phyloP scores from a whole-genome alignment of 2,329 filamentous ascomycete species.

The Stemphylium lycopersici region DNA sequence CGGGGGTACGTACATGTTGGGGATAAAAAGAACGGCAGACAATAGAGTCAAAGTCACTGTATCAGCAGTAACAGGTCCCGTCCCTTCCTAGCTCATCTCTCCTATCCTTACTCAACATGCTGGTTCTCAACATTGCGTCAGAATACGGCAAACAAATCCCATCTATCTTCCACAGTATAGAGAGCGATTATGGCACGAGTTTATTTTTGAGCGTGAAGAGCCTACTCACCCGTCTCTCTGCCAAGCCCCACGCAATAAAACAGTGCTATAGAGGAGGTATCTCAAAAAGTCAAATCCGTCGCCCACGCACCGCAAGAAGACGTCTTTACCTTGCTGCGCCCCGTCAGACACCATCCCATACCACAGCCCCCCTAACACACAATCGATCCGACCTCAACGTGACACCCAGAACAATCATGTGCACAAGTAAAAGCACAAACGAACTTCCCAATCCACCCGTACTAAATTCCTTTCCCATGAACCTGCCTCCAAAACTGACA shows the following conservation, averaged over 20 bases:
- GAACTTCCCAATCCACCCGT: conserved; percentile 50
- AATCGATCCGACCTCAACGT: conserved; percentile 39
- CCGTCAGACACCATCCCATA: conserved; percentile 23
- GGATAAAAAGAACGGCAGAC: too few species aligned
- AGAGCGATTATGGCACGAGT: too few species aligned
- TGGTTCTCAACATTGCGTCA: too few species aligned
- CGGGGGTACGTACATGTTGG: too few species aligned
- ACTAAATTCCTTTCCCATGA: conserved; percentile 24
- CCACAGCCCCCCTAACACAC: conserved; percentile 40
- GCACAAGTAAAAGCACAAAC: conserved; percentile 52
- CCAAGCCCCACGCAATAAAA: neutral
- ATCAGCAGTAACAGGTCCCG: too few species aligned
- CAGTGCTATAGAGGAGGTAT: conserved; percentile 14
- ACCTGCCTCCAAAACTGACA: conserved; percentile 25
- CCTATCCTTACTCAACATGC: too few species aligned
- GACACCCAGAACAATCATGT: conserved; percentile 54
- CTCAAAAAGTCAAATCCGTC: conserved; percentile 6
- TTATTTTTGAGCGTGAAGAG: too few species aligned
- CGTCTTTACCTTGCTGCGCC: neutral
- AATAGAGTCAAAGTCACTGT: too few species aligned
- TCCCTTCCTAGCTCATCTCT: too few species aligned
- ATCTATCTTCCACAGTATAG: too few species aligned
- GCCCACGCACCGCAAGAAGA: neutral
- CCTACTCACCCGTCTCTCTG: neutral
- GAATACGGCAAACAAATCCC: too few species aligned